Evolutionary conservation across 495 filamentous ascomycete genomes (phyloP).

Genomic region (Polyplosphaeria fusca): DNA sequence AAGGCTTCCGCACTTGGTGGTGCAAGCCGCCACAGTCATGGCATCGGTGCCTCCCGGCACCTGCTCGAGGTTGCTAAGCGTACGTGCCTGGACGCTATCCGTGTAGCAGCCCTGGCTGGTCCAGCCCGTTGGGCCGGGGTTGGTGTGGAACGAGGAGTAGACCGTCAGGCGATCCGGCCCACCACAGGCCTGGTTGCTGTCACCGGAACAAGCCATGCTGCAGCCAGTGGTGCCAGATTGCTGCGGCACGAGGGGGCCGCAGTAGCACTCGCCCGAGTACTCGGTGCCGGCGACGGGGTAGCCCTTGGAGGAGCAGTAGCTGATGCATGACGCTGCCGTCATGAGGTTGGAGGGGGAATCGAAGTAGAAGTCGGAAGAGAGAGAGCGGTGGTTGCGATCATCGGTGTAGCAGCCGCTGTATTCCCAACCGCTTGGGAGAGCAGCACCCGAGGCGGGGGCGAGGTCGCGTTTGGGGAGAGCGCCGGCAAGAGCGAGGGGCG

Average conservation of each 20-base stretch:
- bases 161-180: too few species aligned
- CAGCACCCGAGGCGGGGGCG: too few species aligned
- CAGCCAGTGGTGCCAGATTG: conserved; percentile 2
- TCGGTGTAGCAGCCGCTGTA: conserved; percentile 13
- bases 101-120: not conserved
- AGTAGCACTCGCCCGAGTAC: conserved; percentile 1
- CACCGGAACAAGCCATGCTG: conserved; percentile 13
- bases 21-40: conserved; percentile 6
- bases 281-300: conserved; percentile 10
- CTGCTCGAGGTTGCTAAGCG: not conserved
- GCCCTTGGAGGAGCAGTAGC: not conserved
- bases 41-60: conserved; percentile 7
- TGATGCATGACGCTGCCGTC: conserved; percentile 3
- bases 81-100: conserved; percentile 7
- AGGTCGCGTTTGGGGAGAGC: too few species aligned
- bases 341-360: not conserved
- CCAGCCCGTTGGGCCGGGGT: too few species aligned
- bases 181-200: conserved; percentile 11
- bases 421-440: conserved; percentile 2
- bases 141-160: too few species aligned
- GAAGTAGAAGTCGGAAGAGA: not conserved
- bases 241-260: not conserved
- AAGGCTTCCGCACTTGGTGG: not conserved
- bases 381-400: not conserved
- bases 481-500: too few species aligned